Evolutionary conservation across 2,329 filamentous ascomycete genomes (phyloP), one percentile per base, ranked within the genome.

Genomic region (Cordyceps cateniannulata): DNA sequence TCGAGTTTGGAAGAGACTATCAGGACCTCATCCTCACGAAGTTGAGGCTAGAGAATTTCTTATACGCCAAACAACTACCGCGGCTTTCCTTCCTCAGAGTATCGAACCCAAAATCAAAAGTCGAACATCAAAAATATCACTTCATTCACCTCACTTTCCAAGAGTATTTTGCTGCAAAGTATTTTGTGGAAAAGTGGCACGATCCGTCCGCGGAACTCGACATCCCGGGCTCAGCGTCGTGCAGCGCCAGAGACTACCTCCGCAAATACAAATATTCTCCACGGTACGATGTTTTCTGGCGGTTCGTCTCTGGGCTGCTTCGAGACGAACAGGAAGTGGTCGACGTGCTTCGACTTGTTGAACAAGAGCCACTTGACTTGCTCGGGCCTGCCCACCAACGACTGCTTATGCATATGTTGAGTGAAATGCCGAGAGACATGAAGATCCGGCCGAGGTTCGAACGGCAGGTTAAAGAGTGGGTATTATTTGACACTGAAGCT

Each of bases 61-160:
- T 45, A 45, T n/a, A 5, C 9, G 42, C 20, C n/a, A 45, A 45
- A 7, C 10, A 3, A 3, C 22, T 45, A 12, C 42, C 42, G 42
- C n/a, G 45, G 5, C 64, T 76, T 9, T 77, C 76, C 10, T 76
- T 76, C 65, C 62, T 76, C 5, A 71, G 73, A 3, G 69, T 70
- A 3, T 74, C 74, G 42, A 69, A 72, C 50, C 22, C 60, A 7
- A 66, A 62, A 20, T 27, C 59, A 56, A 24, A 67, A 3, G 22
- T 10, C n/a, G 2, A 25, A 57, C 35, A 66, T 22, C 64, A 53
- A 60, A 69, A 40, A 25, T 77, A 76, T 58, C 71, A 77, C 61
- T 78, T 79, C 51, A 25, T 77, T 27, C 76, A 79, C 62, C 63
- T 77, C 10, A 77, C 75, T 1, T 76, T 75, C 62, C 75, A 77